Evolutionary conservation across 1,139 yeast genomes (phyloP), one percentile per base, ranked within the genome.

Genomic region (Spathaspora sp.): DNA sequence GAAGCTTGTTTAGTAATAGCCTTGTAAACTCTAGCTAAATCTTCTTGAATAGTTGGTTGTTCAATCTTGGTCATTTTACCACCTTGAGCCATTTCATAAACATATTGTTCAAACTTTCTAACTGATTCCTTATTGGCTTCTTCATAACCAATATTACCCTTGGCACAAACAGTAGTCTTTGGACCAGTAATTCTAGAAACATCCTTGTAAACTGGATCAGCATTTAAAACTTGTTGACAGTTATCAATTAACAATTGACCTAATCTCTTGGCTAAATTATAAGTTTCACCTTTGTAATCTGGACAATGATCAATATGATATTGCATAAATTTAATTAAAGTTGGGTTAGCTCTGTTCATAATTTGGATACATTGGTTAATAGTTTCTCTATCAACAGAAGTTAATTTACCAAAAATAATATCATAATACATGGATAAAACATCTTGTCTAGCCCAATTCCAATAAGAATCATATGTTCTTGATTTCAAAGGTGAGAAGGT

Each of bases 361-460:
- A 93, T 89, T 68, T 90, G 90, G 61, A 93, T 91, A 70, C 99
- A 95, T 68, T 91, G 96, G 56, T 91, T 82, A 51, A 93, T 96
- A 54, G 95, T 90, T 74, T 93, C 97, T 67, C 99, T 85, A 66
- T 93, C 98, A 55, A 93, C 86, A 49, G 89, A 85, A 42, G 85
- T 83, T 58, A 93, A 80, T 56, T 89, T 86, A 63, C 99, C 99
- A 67, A 93, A 95, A 60, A 93, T 89, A 60, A 93, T 89, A 70
- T 93, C 97, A 65, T 82, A 93, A 74, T 89, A 93, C 90, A 93
- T 86, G 44, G 91, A 84, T 58, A 93, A 74, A 51, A 95, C 88
- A 67, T 95, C 97, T 75, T 93, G 99, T 72, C 97, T 88, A 41
- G 98, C 97, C 99, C 99, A 93, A 71, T 95, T 95, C 99, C 99